Conservation (phyloP, 2,329 filamentous ascomycete species). For the Aspergillus pseudonomiae region DNA sequence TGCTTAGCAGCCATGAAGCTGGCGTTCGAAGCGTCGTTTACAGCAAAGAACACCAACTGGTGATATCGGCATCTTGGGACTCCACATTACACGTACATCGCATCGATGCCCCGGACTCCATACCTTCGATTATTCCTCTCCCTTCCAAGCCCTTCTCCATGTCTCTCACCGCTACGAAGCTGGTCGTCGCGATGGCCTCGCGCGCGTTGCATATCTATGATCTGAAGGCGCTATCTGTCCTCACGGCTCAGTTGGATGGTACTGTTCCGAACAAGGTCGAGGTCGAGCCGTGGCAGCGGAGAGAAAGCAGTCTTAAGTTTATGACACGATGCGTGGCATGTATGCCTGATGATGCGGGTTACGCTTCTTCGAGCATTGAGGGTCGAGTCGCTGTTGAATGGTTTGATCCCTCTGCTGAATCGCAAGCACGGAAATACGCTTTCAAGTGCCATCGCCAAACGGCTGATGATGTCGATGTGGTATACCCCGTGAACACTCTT, state of each 20-base stretch:
- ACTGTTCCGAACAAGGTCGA: constrained; percentile 48
- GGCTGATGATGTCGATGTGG: constrained; percentile 70
- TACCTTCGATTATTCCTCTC: constrained; percentile 68
- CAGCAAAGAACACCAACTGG: constrained; percentile 71
- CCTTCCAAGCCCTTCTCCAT: constrained; percentile 89
- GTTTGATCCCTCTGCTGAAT: constrained; percentile 88
- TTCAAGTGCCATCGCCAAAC: constrained; percentile 97
- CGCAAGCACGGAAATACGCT: constrained; percentile 91
- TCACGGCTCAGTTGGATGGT: constrained; percentile 52
- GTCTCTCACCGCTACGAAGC: constrained; percentile 74
- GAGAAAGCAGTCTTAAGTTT: constrained; percentile 94
- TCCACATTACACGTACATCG: constrained; percentile 84
- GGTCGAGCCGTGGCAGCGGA: constrained; percentile 84
- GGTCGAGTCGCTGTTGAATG: constrained; percentile 95
- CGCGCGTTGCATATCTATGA: constrained; percentile 96
- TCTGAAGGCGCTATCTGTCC: constrained; percentile 65
- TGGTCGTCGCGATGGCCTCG: constrained; percentile 94
- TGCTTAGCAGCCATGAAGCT: constrained; percentile 76
- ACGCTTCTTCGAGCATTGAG: constrained; percentile 90
- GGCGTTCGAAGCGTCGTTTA: constrained; percentile 85
- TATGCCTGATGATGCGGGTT: constrained; percentile 95
- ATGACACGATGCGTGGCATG: constrained; percentile 91
- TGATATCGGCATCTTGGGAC: constrained; percentile 94
- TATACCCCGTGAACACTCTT: constrained; percentile 89
- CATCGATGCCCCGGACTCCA: constrained; percentile 46